Percentiles rank a stretch among this genome's conserved stretches.
Evolutionary conservation across 2,329 filamentous ascomycete genomes (phyloP).

Genomic region (Beauveria bassiana): DNA sequence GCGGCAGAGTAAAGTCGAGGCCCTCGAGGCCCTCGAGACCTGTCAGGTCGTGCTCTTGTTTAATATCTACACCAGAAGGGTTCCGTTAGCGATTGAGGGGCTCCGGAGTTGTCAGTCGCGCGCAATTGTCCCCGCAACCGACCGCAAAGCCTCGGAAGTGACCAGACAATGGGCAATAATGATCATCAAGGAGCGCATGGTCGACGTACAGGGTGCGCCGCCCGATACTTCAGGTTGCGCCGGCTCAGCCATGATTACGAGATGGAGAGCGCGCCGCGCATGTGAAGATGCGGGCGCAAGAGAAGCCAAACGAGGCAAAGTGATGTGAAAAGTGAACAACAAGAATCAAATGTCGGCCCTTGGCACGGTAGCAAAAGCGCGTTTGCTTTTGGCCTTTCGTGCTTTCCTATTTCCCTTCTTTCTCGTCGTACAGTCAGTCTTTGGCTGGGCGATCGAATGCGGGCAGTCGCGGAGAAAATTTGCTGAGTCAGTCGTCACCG

Average conservation of each 20-base stretch:
- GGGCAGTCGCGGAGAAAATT: conserved; percentile 32
- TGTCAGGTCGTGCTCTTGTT: conserved; percentile 28
- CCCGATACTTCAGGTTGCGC: conserved; percentile 28
- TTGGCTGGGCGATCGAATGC: conserved; percentile 14
- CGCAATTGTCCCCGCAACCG: not conserved
- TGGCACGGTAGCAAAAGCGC: not conserved
- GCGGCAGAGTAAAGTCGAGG: conserved; percentile 27
- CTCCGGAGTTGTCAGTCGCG: not conserved
- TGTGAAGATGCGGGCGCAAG: conserved; percentile 14
- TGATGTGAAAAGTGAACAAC: not conserved
- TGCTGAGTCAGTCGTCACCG: conserved; percentile 31
- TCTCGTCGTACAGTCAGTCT: not conserved
- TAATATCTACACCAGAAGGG: conserved; percentile 24
- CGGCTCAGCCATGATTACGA: conserved; percentile 34
- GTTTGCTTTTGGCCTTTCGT: not conserved
- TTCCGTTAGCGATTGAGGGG: conserved; percentile 18
- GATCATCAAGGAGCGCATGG: not conserved
- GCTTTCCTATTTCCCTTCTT: not conserved
- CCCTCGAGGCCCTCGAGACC: conserved; percentile 26
- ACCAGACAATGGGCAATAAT: not conserved
- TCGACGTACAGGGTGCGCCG: conserved; percentile 28
- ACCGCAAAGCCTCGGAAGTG: not conserved
- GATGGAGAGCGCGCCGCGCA: conserved; percentile 12
- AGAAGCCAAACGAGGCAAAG: conserved; percentile 4
- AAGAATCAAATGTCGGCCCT: not conserved